Percentiles rank a stretch among this genome's conserved stretches.
Conservation (phyloP, 371 early-diverging fungal genomes). For the Chytridium lagenaria region DNA sequence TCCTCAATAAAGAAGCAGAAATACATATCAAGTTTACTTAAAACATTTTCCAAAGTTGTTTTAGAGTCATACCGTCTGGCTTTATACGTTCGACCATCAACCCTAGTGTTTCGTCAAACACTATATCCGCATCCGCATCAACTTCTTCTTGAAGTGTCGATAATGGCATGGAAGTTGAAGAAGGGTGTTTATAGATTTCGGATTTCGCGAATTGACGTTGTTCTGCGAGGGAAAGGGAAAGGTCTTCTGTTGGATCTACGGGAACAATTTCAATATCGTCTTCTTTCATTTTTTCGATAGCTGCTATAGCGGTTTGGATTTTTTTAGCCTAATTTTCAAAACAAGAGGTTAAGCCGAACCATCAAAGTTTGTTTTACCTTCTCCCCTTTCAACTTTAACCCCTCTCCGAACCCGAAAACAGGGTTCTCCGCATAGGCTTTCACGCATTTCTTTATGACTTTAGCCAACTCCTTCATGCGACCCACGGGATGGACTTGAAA, state of each 20-base stretch:
- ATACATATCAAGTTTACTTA: not conserved
- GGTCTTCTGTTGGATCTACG: not conserved
- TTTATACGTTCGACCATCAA: not conserved
- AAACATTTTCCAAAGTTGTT: conserved; percentile 13
- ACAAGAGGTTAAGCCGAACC: not conserved
- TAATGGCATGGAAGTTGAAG: no score
- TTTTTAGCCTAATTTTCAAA: not conserved
- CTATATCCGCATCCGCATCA: not conserved
- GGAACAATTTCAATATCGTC: conserved; percentile 16
- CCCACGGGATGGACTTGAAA: not conserved
- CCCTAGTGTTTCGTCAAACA: conserved; percentile 6
- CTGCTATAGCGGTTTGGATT: not conserved
- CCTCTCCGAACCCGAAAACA: conserved; percentile 3
- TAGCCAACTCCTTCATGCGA: conserved; percentile 11
- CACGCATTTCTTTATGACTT: not conserved
- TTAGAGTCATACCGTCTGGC: not conserved
- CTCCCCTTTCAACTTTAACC: no score
- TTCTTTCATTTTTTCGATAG: conserved; percentile 6
- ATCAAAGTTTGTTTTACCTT: not conserved
- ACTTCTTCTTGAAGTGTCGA: not conserved
- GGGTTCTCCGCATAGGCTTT: conserved; percentile 3
- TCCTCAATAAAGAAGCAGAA: conserved; percentile 4
- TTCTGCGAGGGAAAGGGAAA: not conserved
- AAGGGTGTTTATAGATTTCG: not conserved
- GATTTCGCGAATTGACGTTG: not conserved